Base-by-base conservation (phyloP, 805 yeast genomes). In the Pichia nanzhaoensis region DNA sequence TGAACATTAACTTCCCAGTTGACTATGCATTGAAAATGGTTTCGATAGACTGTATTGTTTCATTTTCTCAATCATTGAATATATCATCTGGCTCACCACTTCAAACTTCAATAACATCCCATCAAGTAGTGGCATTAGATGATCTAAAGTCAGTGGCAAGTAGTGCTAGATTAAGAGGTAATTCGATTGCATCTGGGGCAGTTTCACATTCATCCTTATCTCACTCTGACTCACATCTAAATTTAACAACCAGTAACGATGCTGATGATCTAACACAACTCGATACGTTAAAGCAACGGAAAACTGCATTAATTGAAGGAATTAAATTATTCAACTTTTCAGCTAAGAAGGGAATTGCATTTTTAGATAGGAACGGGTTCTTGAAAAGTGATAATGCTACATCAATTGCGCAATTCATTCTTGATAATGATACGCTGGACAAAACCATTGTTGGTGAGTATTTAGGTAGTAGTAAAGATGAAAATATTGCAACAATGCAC, bases 371-470 rank as follows among this genome's bases (percentile, higher is more conserved):
- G 19, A 72, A 79, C 41, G 81, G 82, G 0, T 84, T 93, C 56
- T 70, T 95, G 37, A 57, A 64, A 10, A 70, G 78, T 20, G 74
- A 76, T 35, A 71, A 75, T 1, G 89, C 97, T 1, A 58, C 56
- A 4, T 80, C 78, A 8, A 78, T 93, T 51, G 98, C 97, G 0
- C 60, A 66, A 46, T 88, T 93, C 63, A 66, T 93, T 43, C 64
- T 87, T 38, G 67, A 65, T 19, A 74, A 78, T 1, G 82, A 83
- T 3, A 85, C 91, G 0, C 68, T 93, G 43, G 95, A 89, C 59
- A 84, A 90, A 59, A 74, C 90, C 0, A 77, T 77, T 6, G 73
- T 95, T 46, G 99, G 99, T 43, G 98, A 91, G 57, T 93, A 73
- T 59, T 68, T 93, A 48, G 99, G 99, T 44, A 96, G 86, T 55